These are phyloP conservation scores for Proliferodiscus dingleyae DNA, from an alignment of 2,329 filamentous ascomycete genomes.

Conservation along the genomic window DNA sequence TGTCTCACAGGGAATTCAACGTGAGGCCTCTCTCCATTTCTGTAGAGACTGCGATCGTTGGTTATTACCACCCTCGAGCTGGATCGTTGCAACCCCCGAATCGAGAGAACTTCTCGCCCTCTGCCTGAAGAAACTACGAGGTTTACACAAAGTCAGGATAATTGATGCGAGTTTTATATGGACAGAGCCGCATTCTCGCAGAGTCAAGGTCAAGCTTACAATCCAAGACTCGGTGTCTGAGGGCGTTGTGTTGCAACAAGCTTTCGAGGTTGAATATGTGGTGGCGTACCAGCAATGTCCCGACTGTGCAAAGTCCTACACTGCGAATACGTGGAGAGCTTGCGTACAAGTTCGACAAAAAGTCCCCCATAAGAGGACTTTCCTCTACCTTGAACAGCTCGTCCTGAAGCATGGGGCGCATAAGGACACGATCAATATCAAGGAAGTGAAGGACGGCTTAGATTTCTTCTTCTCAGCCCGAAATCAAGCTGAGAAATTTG, in stretches of 20 bases:
- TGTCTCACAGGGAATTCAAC: slow-evolving; percentile 84
- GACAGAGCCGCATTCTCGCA: slow-evolving; percentile 93
- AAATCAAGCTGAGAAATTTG: slow-evolving; percentile 88
- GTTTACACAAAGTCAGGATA: slow-evolving; percentile 84
- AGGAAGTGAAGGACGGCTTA: slow-evolving; percentile 90
- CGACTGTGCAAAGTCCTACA: slow-evolving; percentile 93
- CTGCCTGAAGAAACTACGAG: slow-evolving; percentile 82
- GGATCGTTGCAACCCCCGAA: slow-evolving; percentile 80
- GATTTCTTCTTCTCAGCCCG: slow-evolving; percentile 91
- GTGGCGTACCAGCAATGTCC: slow-evolving; percentile 90
- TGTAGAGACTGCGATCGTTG: slow-evolving; percentile 94
- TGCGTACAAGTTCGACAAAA: slow-evolving; percentile 94
- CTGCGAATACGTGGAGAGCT: slow-evolving; percentile 91
- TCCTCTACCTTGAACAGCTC: slow-evolving; percentile 81
- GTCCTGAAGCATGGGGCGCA: slow-evolving; percentile 93
- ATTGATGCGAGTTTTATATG: slow-evolving; percentile 96
- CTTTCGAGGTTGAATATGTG: slow-evolving; percentile 89
- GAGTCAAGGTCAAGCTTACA: slow-evolving; percentile 92
- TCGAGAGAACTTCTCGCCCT: slow-evolving; percentile 89
- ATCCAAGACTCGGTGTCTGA: slow-evolving; percentile 68
- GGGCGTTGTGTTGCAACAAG: slow-evolving; percentile 75
- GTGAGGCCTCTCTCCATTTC: slow-evolving; percentile 84
- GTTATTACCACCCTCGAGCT: slow-evolving; percentile 79
- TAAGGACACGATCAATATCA: slow-evolving; percentile 94
- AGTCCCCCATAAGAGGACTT: slow-evolving; percentile 89